A percentile compares a stretch with the other conserved stretches of the same genome.
phyloP scores from a whole-genome alignment of 2,329 filamentous ascomycete genomes.

The Monilinia fructigena region DNA sequence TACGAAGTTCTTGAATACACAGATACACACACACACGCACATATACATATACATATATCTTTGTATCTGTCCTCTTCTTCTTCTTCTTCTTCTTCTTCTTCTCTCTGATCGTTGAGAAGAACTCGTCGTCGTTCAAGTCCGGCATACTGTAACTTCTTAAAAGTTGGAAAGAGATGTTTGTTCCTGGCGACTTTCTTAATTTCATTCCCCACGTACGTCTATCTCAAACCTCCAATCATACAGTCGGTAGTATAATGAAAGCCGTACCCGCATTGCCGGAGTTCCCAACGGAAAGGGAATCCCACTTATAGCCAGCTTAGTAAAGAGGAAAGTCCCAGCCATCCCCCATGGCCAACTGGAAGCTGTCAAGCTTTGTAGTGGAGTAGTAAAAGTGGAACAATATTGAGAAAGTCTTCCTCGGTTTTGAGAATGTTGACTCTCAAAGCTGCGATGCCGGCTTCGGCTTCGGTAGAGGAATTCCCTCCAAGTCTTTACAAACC shows the following conservation, averaged over 20 bases:
- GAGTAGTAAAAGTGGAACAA: slow-evolving; percentile 10
- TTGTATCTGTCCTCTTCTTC: too few relatives aligned
- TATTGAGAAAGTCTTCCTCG: slow-evolving; percentile 13
- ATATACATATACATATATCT: too few relatives aligned
- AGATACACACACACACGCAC: too few relatives aligned
- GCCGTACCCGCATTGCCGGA: not conserved
- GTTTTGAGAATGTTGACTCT: not conserved
- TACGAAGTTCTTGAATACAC: not conserved
- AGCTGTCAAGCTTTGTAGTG: slow-evolving; percentile 11
- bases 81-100: too few relatives aligned
- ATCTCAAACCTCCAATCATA: not conserved
- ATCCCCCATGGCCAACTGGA: slow-evolving; percentile 5
- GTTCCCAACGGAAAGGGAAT: slow-evolving; percentile 13
- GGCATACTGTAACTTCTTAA: not conserved
- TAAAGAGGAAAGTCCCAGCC: not conserved
- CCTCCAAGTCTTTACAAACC: too few relatives aligned
- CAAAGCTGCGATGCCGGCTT: slow-evolving; percentile 14
- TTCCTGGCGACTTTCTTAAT: not conserved
- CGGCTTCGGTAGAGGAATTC: not conserved
- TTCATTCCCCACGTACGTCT: not conserved
- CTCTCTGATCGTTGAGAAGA: not conserved
- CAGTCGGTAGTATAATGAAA: not conserved
- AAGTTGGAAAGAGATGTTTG: not conserved
- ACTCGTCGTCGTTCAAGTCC: not conserved
- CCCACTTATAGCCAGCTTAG: slow-evolving; percentile 3